A percentile compares a stretch with the other conserved stretches of the same genome.
phyloP scores from a whole-genome alignment of 768 basidiomycete species.

The Calocybe cyanea region DNA sequence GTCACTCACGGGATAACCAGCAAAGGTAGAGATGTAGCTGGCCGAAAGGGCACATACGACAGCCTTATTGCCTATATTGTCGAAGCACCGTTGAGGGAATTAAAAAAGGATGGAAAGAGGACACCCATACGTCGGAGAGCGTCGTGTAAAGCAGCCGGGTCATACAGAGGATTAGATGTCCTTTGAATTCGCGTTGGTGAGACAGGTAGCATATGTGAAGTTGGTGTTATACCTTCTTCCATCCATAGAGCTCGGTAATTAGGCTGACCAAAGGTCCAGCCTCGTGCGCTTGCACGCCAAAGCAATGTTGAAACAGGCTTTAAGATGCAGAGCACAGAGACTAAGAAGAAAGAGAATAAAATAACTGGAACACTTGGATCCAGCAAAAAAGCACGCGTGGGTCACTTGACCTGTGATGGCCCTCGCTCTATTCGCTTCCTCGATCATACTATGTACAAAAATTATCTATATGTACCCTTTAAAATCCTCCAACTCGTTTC shows the following conservation, averaged over 20 bases:
- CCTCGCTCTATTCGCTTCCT: background rate
- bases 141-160: conserved; percentile 58
- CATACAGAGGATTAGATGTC: conserved; percentile 60
- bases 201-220: conserved; percentile 7
- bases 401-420: conserved; percentile 25
- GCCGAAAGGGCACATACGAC: conserved; percentile 89
- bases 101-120: conserved; percentile 7
- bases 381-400: conserved; percentile 15
- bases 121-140: conserved; percentile 56
- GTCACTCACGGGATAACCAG: conserved; percentile 75
- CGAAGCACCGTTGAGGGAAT: conserved; percentile 13
- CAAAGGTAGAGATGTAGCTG: conserved; percentile 88
- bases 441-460: background rate
- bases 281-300: conserved; percentile 65
- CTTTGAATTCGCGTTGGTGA: conserved; percentile 31
- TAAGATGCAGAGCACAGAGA: conserved; percentile 12
- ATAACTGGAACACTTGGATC: background rate
- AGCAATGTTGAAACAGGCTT: conserved; percentile 14
- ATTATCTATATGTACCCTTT: conserved; percentile 3
- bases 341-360: conserved; percentile 2
- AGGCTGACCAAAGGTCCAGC: conserved; percentile 68
- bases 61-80: conserved; percentile 68
- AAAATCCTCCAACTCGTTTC: conserved; percentile 78
- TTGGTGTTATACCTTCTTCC: conserved; percentile 50
- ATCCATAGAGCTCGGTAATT: conserved; percentile 72